Percentiles rank a stretch among this genome's conserved stretches.
phyloP scores from a whole-genome alignment of 805 yeast species.

The Starmerella apicola region DNA sequence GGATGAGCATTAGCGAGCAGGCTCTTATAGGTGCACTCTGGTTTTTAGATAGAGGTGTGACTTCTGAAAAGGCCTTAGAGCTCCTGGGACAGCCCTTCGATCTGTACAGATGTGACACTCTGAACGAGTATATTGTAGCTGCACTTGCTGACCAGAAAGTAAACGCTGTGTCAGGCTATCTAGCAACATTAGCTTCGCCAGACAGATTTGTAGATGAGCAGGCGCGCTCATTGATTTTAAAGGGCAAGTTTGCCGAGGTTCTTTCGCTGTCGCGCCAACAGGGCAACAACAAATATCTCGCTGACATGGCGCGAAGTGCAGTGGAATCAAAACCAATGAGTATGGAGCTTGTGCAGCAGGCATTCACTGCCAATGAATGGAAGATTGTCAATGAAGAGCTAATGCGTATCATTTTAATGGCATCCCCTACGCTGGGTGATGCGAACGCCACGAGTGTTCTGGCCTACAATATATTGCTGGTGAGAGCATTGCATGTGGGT shows the following conservation, averaged over 20 bases:
- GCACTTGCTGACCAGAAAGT: conserved; percentile 7
- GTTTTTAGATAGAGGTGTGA: conserved; percentile 13
- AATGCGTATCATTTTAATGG: conserved; percentile 1
- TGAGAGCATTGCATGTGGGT: conserved; percentile 17
- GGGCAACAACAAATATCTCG: conserved; percentile 3
- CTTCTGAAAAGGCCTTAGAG: conserved; percentile 7
- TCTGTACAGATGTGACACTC: conserved; percentile 2
- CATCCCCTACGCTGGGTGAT: conserved; percentile 4
- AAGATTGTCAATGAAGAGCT: conserved; percentile 7
- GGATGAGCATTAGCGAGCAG: conserved; percentile 14
- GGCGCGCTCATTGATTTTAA: conserved; percentile 6
- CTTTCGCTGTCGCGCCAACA: conserved; percentile 9
- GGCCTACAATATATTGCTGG: conserved; percentile 13
- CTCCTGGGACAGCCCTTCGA: conserved; percentile 14
- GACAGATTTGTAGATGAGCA: conserved; percentile 4
- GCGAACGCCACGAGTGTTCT: conserved; percentile 2
- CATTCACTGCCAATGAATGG: conserved; percentile 17
- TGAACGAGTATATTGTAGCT: conserved; percentile 10
- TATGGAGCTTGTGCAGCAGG: conserved; percentile 16
- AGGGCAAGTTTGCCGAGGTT: conserved; percentile 17
- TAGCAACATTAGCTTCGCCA: conserved; percentile 9
- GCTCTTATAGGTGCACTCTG: conserved; percentile 12
- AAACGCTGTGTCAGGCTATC: conserved; percentile 3
- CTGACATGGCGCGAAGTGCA: conserved; percentile 8
- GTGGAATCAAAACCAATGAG: conserved; percentile 3